phyloP scores from a whole-genome alignment of 352 stramenopile genomes.

The Phytophthora capsici region DNA sequence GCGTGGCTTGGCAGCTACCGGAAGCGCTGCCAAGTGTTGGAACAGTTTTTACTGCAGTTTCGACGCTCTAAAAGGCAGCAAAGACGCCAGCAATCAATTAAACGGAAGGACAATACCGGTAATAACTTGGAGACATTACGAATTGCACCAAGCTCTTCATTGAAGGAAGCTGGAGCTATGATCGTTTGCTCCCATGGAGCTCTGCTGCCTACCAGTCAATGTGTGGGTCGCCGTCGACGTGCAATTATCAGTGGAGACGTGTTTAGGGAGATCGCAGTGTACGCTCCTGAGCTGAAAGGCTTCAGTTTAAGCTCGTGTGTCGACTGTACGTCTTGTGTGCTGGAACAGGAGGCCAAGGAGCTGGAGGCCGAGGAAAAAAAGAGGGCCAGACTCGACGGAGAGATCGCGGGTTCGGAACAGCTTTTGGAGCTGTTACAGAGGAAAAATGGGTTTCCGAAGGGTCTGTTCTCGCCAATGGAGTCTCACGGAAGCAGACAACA shows the following conservation, averaged over 20 bases:
- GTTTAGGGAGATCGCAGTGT: conserved; percentile 59
- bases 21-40: conserved; percentile 71
- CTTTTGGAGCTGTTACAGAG: conserved; percentile 77
- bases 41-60: conserved; percentile 83
- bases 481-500: conserved; percentile 26
- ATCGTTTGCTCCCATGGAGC: conserved; percentile 73
- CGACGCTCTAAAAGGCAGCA: conserved; percentile 72
- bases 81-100: conserved; percentile 46
- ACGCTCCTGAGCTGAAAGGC: conserved; percentile 62
- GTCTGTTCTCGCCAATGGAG: conserved; percentile 70
- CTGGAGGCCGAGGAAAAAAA: conserved; percentile 60
- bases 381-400: conserved; percentile 63
- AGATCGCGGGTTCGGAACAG: conserved; percentile 68
- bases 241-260: conserved; percentile 54
- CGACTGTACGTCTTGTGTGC: conserved; percentile 67
- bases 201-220: conserved; percentile 62
- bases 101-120: conserved; percentile 27
- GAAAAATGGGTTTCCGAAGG: conserved; percentile 80
- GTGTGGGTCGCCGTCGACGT: conserved; percentile 64
- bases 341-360: conserved; percentile 61
- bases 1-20: conserved; percentile 79
- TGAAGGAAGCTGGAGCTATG: conserved; percentile 40
- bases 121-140: conserved; percentile 5
- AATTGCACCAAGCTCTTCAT: conserved; percentile 33
- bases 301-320: conserved; percentile 55